A percentile compares a stretch with the other conserved stretches of the same genome.
phyloP scores from a whole-genome alignment of 75 land plant species.

The Pinus tabuliformis region DNA sequence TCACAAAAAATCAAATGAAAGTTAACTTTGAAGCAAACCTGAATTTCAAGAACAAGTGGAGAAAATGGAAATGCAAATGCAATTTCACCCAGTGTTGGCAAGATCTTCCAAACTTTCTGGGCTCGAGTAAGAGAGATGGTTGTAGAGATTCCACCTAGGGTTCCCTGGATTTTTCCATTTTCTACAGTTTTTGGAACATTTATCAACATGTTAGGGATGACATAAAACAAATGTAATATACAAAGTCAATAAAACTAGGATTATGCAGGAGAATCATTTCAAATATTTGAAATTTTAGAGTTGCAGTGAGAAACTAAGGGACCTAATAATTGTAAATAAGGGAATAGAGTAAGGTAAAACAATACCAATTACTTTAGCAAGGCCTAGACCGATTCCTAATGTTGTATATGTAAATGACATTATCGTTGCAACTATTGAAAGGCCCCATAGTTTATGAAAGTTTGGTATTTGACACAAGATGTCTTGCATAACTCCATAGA shows the following conservation, averaged over 20 bases:
- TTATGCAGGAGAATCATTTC: not conserved
- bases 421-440: conserved; percentile 25
- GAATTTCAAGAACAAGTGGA: conserved; percentile 72
- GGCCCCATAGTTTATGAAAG: conserved; percentile 20
- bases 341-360: not conserved
- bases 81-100: conserved; percentile 85
- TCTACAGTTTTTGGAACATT: conserved; percentile 26
- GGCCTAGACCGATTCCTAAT: conserved; percentile 26
- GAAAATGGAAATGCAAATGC: conserved; percentile 88
- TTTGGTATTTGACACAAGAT: conserved; percentile 21
- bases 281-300: not conserved
- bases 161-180: conserved; percentile 56
- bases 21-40: conserved; percentile 28
- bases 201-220: not conserved
- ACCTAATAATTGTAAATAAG: not conserved
- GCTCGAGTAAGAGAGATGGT: conserved; percentile 2
- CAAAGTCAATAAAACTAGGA: too few species aligned
- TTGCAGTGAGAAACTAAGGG: too few species aligned
- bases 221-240: too few species aligned
- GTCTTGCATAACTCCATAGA: conserved; percentile 20
- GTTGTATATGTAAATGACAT: conserved; percentile 32
- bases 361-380: conserved; percentile 16
- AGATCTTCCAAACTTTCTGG: conserved; percentile 54
- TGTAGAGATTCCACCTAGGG: conserved; percentile 41
- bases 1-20: too few species aligned